Conservation (phyloP, 2,329 filamentous ascomycete species). For the Thermochaetoides dissita region DNA sequence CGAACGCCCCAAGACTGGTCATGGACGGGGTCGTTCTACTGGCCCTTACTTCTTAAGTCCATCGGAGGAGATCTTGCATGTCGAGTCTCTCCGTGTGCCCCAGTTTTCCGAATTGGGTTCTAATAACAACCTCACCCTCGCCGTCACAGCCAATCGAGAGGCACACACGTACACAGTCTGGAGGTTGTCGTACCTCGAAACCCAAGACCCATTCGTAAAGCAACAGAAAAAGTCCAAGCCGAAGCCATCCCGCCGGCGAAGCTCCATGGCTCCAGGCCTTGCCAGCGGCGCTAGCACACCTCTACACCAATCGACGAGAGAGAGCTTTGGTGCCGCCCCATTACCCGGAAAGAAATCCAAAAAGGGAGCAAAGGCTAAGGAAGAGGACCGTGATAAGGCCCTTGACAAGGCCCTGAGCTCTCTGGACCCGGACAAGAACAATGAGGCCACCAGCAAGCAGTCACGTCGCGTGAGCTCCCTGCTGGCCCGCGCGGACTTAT, state of each 20-base stretch:
- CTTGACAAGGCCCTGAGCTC: slow-evolving; percentile 50
- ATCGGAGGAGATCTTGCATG: slow-evolving; percentile 70
- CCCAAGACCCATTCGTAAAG: slow-evolving; percentile 43
- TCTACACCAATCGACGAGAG: slow-evolving; percentile 53
- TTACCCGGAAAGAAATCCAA: slow-evolving; percentile 38
- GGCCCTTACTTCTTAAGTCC: slow-evolving; percentile 52
- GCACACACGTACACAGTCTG: slow-evolving; percentile 70
- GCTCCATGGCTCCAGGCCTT: slow-evolving; percentile 53
- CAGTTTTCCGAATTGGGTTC: slow-evolving; percentile 14
- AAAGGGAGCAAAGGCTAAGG: slow-evolving; percentile 26
- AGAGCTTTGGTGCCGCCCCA: slow-evolving; percentile 54
- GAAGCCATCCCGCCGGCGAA: slow-evolving; percentile 38
- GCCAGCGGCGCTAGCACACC: slow-evolving; percentile 67
- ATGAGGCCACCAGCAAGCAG: slow-evolving; percentile 40
- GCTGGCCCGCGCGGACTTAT: slow-evolving; percentile 73
- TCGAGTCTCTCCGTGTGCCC: slow-evolving; percentile 54
- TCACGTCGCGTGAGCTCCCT: slow-evolving; percentile 81
- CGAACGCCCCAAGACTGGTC: slow-evolving; percentile 25
- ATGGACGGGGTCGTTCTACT: slow-evolving; percentile 24
- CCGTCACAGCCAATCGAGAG: slow-evolving; percentile 68
- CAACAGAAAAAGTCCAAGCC: slow-evolving; percentile 31
- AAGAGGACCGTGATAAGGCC: slow-evolving; percentile 33
- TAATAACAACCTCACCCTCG: slow-evolving; percentile 42
- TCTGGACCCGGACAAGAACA: slow-evolving; percentile 52
- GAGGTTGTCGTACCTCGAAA: slow-evolving; percentile 64